Conservation (phyloP, 140 eudicot species). For the Cichorium intybus region DNA sequence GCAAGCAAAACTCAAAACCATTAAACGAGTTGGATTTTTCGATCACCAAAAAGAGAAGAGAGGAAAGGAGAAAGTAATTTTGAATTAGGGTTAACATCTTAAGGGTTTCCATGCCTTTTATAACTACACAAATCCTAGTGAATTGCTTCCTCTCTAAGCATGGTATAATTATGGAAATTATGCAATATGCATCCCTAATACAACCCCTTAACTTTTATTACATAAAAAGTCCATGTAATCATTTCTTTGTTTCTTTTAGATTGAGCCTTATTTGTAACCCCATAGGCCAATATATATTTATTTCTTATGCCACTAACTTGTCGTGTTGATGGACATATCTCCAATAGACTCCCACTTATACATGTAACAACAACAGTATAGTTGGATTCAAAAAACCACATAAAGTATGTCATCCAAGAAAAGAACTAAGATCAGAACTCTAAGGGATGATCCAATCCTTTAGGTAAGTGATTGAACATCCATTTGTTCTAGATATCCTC, state of each 20-base stretch:
- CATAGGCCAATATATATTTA: not conserved
- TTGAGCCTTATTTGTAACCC: not conserved
- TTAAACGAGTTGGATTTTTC: too few relatives aligned
- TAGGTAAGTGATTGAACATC: not conserved
- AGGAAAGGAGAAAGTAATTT: too few relatives aligned
- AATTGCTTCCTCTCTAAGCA: too few relatives aligned
- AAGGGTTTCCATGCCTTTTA: too few relatives aligned
- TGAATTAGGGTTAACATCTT: too few relatives aligned
- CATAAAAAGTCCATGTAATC: too few relatives aligned
- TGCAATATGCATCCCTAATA: too few relatives aligned
- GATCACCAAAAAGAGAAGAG: too few relatives aligned
- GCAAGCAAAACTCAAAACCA: too few relatives aligned
- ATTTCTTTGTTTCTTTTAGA: not conserved
- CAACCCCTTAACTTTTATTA: too few relatives aligned
- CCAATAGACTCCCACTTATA: not conserved
- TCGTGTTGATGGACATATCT: not conserved
- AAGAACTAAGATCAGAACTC: not conserved
- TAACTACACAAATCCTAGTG: too few relatives aligned
- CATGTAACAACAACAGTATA: not conserved
- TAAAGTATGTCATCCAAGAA: not conserved
- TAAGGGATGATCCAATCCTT: not conserved
- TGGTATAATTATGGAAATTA: too few relatives aligned
- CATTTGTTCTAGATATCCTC: not conserved
- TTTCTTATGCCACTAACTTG: not conserved
- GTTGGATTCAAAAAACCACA: not conserved